Percentiles rank a stretch among this genome's conserved stretches.
These are phyloP conservation scores for Chernovozyma aurita DNA, from an alignment of 1,139 yeast genomes.

Conservation along the genomic window DNA sequence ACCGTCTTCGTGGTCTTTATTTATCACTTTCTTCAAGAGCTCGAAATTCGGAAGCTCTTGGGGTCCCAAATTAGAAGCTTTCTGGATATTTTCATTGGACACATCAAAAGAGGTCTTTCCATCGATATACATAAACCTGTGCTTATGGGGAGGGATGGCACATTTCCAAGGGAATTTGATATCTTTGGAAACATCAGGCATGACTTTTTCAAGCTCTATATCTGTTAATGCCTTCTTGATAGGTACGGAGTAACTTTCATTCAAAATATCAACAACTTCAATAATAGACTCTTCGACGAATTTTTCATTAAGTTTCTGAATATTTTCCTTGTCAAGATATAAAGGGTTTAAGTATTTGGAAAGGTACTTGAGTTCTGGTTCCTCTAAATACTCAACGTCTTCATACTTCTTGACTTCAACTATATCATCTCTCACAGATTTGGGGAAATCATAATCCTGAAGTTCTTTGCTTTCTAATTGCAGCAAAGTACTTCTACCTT, in stretches of 20 bases:
- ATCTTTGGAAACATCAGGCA: conserved; percentile 57
- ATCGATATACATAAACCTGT: conserved; percentile 78
- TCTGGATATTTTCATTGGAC: conserved; percentile 24
- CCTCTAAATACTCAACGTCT: conserved; percentile 10
- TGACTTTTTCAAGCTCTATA: conserved; percentile 49
- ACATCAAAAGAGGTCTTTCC: conserved; percentile 41
- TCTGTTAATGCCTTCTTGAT: conserved; percentile 47
- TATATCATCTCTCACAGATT: conserved; percentile 36
- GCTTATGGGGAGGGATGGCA: conserved; percentile 93
- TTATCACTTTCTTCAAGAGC: conserved; percentile 12
- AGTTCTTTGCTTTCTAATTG: conserved; percentile 74
- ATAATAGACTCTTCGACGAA: conserved; percentile 69
- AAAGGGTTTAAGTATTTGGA: conserved; percentile 51
- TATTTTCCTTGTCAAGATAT: conserved; percentile 41
- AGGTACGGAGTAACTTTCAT: conserved; percentile 44
- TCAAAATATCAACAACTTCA: conserved; percentile 62
- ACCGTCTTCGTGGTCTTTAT: neutral
- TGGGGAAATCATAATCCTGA: conserved; percentile 82
- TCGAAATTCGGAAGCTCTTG: conserved; percentile 54
- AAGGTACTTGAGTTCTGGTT: conserved; percentile 43
- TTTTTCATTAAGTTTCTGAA: conserved; percentile 39
- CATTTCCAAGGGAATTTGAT: conserved; percentile 78
- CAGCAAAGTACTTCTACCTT: conserved; percentile 73
- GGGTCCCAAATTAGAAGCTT: conserved; percentile 32
- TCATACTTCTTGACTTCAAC: conserved; percentile 11